phyloP scores from a whole-genome alignment of 352 stramenopile genomes.

The Phytophthora palmivora region DNA sequence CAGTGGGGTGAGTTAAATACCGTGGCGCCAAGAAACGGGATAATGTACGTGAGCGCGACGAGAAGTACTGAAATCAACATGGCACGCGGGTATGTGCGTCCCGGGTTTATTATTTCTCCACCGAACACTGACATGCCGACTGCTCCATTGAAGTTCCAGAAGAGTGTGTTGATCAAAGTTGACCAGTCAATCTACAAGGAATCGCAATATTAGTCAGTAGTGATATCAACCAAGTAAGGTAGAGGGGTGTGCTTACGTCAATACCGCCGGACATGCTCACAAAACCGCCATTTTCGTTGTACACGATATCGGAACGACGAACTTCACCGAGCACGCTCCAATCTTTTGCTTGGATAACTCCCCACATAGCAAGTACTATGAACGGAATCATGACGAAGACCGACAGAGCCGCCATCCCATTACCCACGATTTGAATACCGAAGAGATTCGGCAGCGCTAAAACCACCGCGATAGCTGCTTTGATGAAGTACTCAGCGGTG shows the following conservation, averaged over 20 bases:
- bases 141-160: constrained; percentile 96
- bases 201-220: constrained; percentile 13
- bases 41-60: constrained; percentile 83
- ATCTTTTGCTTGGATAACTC: constrained; percentile 33
- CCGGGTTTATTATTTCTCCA: constrained; percentile 88
- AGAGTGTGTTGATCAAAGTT: constrained; percentile 93
- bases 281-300: constrained; percentile 41
- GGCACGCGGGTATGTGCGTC: constrained; percentile 78
- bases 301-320: constrained; percentile 43
- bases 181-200: constrained; percentile 41
- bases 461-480: constrained; percentile 48
- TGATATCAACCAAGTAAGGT: too few species aligned
- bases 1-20: too few species aligned
- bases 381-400: constrained; percentile 94
- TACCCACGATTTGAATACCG: constrained; percentile 86
- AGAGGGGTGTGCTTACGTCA: too few species aligned
- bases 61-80: constrained; percentile 87
- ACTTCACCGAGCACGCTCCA: constrained; percentile 50
- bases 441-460: constrained; percentile 56
- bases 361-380: constrained; percentile 69
- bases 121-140: constrained; percentile 89
- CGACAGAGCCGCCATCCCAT: constrained; percentile 77
- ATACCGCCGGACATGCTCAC: constrained; percentile 45
- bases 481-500: too few species aligned
- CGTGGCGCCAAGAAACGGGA: constrained; percentile 88